Base-by-base conservation (phyloP, 768 basidiomycete species). In the Dictyophora rubrovolvata region DNA sequence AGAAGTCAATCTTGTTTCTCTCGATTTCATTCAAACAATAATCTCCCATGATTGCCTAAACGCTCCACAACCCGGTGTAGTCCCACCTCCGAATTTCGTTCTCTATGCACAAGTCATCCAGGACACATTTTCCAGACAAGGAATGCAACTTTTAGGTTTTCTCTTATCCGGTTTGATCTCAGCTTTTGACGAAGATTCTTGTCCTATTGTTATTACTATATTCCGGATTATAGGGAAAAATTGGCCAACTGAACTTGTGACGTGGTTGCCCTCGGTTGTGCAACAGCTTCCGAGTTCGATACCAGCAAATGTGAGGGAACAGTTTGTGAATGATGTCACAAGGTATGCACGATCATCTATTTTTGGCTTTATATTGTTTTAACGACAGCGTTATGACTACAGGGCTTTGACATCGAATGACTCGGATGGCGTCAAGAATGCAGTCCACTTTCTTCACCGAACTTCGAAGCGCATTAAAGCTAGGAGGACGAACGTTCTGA, bases 111-210 rank as follows among this genome's bases (percentile, higher is more conserved):
- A 77, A 9, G 74, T 82, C 47, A 88, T 93, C 64, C 77, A 76
- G 28, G 70, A 70, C 3, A 79, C 82, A 36, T 70, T 93, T 50
- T 77, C 81, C 56, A 83, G 84, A 62, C 84, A 89, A 68, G 92
- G 93, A 3, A 79, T 80, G 56, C 79, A 82, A 64, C 76, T 98
- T 16, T 68, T 89, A 16, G 78, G 79, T 14, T 81, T 81, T 62
- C 69, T 93, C 28, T 74, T 98, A 55, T 72, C 77, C 18, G 95
- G 96, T 3, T 75, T 97, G 23, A 83, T 90, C 4, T 84, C 87
- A 20, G 86, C 88, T 61, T 98, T 94, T 69, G 90, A 91, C 3
- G 92, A 92, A 67, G 95, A 97, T 60, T 79, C 85, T 2, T 76
- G 83, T 6, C 77, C 87, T 9, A 69, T 75, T 36, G 85, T 94